These are phyloP conservation scores for Cordyceps fumosorosea DNA, from an alignment of 2,329 filamentous ascomycete species.

Conservation along the genomic window DNA sequence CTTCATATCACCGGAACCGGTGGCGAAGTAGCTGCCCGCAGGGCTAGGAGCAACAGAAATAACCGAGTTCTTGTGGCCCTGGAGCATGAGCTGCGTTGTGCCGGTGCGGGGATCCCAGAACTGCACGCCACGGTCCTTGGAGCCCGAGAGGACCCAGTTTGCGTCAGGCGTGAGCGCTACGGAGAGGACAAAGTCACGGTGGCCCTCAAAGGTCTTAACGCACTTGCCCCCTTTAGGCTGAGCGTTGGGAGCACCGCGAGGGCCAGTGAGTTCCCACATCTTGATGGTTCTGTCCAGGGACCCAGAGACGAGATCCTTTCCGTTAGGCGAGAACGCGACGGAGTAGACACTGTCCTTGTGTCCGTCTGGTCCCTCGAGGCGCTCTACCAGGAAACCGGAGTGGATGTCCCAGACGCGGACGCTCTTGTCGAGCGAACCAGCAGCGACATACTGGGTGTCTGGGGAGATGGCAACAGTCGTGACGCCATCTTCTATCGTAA, in stretches of 20 bases:
- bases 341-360: slow-evolving; percentile 97
- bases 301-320: slow-evolving; percentile 86
- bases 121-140: slow-evolving; percentile 94
- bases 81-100: slow-evolving; percentile 93
- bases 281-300: slow-evolving; percentile 98
- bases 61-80: slow-evolving; percentile 97
- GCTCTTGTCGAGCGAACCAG: slow-evolving; percentile 93
- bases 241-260: slow-evolving; percentile 59
- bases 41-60: slow-evolving; percentile 96
- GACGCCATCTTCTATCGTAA: slow-evolving; percentile 93
- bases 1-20: slow-evolving; percentile 94
- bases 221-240: slow-evolving; percentile 83
- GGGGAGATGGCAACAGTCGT: slow-evolving; percentile 97
- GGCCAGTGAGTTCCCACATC: slow-evolving; percentile 89
- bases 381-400: slow-evolving; percentile 79
- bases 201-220: slow-evolving; percentile 93
- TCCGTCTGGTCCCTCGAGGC: slow-evolving; percentile 85
- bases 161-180: slow-evolving; percentile 93
- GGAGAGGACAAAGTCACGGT: slow-evolving; percentile 94
- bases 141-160: slow-evolving; percentile 93
- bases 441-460: slow-evolving; percentile 88
- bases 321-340: slow-evolving; percentile 91
- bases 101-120: slow-evolving; percentile 97
- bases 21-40: slow-evolving; percentile 81
- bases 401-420: slow-evolving; percentile 94